Percentiles rank a stretch among this genome's conserved stretches.
phyloP scores from a whole-genome alignment of 331 rosid species.

The Stylosanthes scabra region DNA sequence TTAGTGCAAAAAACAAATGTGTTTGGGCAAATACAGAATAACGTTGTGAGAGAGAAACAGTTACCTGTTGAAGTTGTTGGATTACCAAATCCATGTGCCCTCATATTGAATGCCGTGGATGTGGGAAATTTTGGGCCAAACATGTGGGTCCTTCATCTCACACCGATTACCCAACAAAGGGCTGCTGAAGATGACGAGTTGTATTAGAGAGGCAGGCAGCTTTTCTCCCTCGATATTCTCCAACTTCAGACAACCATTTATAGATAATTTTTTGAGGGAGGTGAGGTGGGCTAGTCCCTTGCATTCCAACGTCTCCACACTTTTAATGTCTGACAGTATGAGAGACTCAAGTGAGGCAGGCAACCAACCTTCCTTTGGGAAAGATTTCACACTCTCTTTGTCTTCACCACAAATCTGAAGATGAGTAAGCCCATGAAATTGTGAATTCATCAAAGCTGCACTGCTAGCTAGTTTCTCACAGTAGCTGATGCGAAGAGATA shows the following conservation, averaged over 20 bases:
- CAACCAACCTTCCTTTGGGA: not conserved
- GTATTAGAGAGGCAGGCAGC: slow-evolving; percentile 11
- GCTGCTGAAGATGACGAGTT: accelerated
- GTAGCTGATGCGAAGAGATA: not conserved
- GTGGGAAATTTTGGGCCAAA: slow-evolving; percentile 33
- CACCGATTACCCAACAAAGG: not conserved
- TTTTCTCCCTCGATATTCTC: slow-evolving; percentile 27
- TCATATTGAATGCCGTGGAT: not conserved
- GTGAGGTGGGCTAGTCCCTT: slow-evolving; percentile 24
- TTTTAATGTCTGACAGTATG: accelerated
- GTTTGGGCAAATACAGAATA: too few species aligned
- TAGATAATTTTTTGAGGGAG: not conserved
- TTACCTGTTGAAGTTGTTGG: too few species aligned
- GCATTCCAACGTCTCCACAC: slow-evolving; percentile 17
- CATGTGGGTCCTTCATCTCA: not conserved
- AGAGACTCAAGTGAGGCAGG: not conserved
- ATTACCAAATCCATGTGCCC: too few species aligned
- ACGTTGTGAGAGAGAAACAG: too few species aligned
- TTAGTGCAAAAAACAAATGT: too few species aligned
- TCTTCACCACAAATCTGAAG: not conserved
- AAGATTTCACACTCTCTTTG: not conserved
- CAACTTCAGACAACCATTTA: accelerated
- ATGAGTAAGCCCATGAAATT: not conserved
- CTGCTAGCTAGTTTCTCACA: not conserved
- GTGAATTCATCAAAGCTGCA: not conserved